Conservation (phyloP, 768 basidiomycete species). For the Pulveroboletus sp. region DNA sequence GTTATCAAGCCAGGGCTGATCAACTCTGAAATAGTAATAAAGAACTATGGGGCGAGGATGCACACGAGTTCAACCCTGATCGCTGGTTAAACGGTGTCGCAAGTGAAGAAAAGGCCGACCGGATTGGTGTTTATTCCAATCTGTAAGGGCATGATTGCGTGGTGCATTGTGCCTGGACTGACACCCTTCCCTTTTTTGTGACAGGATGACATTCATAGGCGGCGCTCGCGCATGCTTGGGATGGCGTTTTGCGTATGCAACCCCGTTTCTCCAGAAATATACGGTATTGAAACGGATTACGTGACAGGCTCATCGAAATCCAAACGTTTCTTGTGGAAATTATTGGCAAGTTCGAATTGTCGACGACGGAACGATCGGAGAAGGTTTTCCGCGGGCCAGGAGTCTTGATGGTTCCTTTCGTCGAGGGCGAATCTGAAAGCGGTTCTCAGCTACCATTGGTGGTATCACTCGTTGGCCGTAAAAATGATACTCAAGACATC, state of each 20-base stretch:
- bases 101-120: too few species aligned
- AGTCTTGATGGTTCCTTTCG: constrained; percentile 32
- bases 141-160: too few species aligned
- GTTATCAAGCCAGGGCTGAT: too few species aligned
- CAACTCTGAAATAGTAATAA: too few species aligned
- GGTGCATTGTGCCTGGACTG: too few species aligned
- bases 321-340: constrained; percentile 60
- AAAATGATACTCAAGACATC: neutral
- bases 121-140: too few species aligned
- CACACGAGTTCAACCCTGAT: neutral
- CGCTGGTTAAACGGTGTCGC: too few species aligned
- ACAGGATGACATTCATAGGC: constrained; percentile 29
- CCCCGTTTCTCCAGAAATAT: neutral
- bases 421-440: constrained; percentile 29
- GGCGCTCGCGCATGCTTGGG: constrained; percentile 26
- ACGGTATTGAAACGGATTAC: neutral
- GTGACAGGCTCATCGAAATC: constrained; percentile 42
- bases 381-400: constrained; percentile 29
- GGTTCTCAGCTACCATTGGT: constrained; percentile 33
- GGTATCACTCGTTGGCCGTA: constrained; percentile 16
- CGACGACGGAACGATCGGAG: constrained; percentile 27
- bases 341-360: constrained; percentile 51
- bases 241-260: constrained; percentile 30
- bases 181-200: too few species aligned
- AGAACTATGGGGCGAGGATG: too few species aligned